Evolutionary conservation across 768 basidiomycete genomes (phyloP).

Genomic region (Calocybe gangraenosa): DNA sequence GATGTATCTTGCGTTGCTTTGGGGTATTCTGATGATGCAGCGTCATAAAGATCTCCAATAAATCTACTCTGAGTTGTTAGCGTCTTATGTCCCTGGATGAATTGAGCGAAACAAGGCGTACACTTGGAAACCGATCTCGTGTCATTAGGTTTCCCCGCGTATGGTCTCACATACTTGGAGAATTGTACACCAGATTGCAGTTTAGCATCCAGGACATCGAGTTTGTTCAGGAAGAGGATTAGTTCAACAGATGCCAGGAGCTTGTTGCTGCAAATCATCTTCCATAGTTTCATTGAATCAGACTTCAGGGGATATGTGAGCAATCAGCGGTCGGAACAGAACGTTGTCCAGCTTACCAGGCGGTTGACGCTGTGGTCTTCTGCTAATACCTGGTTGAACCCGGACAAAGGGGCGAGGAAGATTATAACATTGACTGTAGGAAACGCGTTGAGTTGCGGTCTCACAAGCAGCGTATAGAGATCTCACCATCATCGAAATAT

Average conservation of each 20-base stretch:
- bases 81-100: too few relatives aligned
- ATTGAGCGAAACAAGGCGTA: slow-evolving; percentile 24
- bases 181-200: slow-evolving; percentile 49
- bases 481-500: slow-evolving; percentile 60
- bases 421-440: slow-evolving; percentile 55
- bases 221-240: slow-evolving; percentile 60
- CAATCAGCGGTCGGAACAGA: background rate
- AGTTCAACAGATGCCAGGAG: slow-evolving; percentile 50
- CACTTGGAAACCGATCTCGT: slow-evolving; percentile 49
- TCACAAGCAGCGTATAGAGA: background rate
- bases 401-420: slow-evolving; percentile 62
- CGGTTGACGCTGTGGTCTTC: slow-evolving; percentile 59
- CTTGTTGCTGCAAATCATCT: slow-evolving; percentile 54
- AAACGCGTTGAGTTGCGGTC: background rate
- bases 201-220: slow-evolving; percentile 54
- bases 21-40: slow-evolving; percentile 49
- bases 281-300: slow-evolving; percentile 58
- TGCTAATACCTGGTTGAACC: slow-evolving; percentile 58
- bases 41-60: slow-evolving; percentile 45
- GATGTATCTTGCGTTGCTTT: slow-evolving; percentile 42
- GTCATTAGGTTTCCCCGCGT: slow-evolving; percentile 48
- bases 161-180: slow-evolving; percentile 51
- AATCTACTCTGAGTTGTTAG: slow-evolving; percentile 33
- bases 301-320: slow-evolving; percentile 27
- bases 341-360: slow-evolving; percentile 39